Evolutionary conservation across 352 stramenopile species (phyloP).

Genomic region (Bremia lactucae): DNA sequence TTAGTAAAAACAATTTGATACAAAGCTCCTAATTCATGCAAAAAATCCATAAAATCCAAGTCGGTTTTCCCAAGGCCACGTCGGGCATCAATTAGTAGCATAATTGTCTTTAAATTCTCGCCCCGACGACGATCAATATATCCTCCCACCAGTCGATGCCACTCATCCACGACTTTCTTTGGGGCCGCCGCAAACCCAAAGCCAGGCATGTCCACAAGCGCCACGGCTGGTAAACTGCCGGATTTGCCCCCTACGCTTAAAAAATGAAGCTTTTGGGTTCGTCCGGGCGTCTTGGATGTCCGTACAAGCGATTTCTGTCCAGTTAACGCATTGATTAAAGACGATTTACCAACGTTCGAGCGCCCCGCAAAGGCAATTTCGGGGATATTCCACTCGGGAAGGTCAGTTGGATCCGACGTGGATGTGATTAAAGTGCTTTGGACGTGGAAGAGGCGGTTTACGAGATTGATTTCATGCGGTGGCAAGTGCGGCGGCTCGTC

Average conservation of each 20-base stretch:
- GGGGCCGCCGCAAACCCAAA: constrained; percentile 78
- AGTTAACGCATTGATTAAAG: constrained; percentile 80
- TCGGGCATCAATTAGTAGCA: constrained; percentile 71
- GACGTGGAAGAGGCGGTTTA: constrained; percentile 48
- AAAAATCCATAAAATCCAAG: constrained; percentile 81
- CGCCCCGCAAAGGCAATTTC: constrained; percentile 81
- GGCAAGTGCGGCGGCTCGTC: constrained; percentile 34
- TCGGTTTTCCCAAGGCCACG: constrained; percentile 70
- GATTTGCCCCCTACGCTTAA: constrained; percentile 70
- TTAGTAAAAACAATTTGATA: constrained; percentile 91
- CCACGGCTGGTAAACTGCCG: constrained; percentile 49
- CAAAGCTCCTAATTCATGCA: constrained; percentile 65
- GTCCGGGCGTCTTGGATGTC: constrained; percentile 80
- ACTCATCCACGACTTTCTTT: constrained; percentile 62
- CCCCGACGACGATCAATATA: constrained; percentile 58
- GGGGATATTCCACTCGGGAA: constrained; percentile 57
- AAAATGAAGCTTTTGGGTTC: constrained; percentile 75
- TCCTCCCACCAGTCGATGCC: constrained; percentile 69
- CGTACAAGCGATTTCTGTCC: constrained; percentile 50
- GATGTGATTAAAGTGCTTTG: constrained; percentile 62
- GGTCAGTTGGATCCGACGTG: constrained; percentile 35
- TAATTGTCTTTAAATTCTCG: constrained; percentile 63
- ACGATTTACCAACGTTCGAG: constrained; percentile 86
- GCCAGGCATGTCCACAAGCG: constrained; percentile 80
- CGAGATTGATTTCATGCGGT: constrained; percentile 50